Evolutionary conservation across 371 early-diverging fungal species (phyloP).

Genomic region (Syncephalastrum monosporum): DNA sequence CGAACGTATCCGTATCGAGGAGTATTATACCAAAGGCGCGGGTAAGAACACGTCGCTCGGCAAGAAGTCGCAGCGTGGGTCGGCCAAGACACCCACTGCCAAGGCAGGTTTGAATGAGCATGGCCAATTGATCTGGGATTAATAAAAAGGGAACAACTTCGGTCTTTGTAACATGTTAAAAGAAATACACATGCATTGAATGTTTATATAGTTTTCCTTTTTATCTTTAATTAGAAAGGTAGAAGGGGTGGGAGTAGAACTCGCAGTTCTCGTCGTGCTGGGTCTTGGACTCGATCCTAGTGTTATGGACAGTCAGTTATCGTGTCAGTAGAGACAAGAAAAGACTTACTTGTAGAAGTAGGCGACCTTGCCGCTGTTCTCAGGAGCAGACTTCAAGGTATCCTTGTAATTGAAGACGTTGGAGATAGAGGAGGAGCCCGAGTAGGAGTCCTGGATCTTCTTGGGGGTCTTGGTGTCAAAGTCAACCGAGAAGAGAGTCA

Average conservation of each 20-base stretch:
- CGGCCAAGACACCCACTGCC: slow-evolving; percentile 26
- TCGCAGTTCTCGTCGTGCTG: slow-evolving; percentile 14
- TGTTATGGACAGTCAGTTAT: too few relatives aligned
- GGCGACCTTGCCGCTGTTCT: slow-evolving; percentile 5
- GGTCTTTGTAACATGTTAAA: too few relatives aligned
- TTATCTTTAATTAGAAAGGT: slow-evolving; percentile 6
- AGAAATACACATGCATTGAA: too few relatives aligned
- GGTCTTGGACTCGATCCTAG: slow-evolving; percentile 3
- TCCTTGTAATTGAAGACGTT: slow-evolving; percentile 21
- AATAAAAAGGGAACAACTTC: background rate
- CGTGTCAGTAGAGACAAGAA: background rate
- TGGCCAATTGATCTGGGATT: slow-evolving; percentile 48
- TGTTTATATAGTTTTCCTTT: too few relatives aligned
- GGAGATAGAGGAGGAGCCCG: slow-evolving; percentile 2
- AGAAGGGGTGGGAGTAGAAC: slow-evolving; percentile 27
- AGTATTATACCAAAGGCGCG: slow-evolving; percentile 41
- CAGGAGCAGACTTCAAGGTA: slow-evolving; percentile 1
- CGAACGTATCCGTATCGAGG: slow-evolving; percentile 30
- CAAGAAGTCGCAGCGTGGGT: slow-evolving; percentile 7
- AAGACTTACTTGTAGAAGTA: slow-evolving; percentile 24
- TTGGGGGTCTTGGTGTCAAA: slow-evolving; percentile 6
- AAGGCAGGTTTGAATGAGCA: slow-evolving; percentile 35
- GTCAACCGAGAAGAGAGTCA: slow-evolving; percentile 15
- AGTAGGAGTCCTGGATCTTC: slow-evolving; percentile 17
- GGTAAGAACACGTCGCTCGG: slow-evolving; percentile 7